Percentiles rank a stretch among this genome's conserved stretches.
These are phyloP conservation scores for Hydrangea macrophylla DNA, from an alignment of 148 eudicot species.

Conservation along the genomic window DNA sequence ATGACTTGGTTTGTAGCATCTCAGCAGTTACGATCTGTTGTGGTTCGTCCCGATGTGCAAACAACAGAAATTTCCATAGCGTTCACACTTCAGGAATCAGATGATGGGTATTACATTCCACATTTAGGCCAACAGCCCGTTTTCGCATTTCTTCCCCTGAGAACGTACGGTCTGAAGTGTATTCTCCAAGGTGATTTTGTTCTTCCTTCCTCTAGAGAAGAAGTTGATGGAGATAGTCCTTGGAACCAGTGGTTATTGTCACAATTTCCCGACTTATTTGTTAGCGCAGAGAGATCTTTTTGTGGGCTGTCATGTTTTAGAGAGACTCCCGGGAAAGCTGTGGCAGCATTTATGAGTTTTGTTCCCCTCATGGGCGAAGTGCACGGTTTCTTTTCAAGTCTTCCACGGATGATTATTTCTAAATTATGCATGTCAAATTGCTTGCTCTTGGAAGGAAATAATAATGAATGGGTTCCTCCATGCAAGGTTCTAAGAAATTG, in stretches of 20 bases:
- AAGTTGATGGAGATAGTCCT: conserved; percentile 91
- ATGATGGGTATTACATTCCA: conserved; percentile 57
- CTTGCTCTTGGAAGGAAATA: conserved; percentile 69
- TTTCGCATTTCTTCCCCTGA: conserved; percentile 92
- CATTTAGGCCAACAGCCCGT: conserved; percentile 82
- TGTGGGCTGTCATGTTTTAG: conserved; percentile 70
- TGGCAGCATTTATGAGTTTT: conserved; percentile 78
- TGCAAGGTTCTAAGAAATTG: conserved; percentile 83
- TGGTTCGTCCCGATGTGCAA: conserved; percentile 59
- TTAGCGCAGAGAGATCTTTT: conserved; percentile 65
- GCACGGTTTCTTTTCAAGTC: conserved; percentile 83
- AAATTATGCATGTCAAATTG: conserved; percentile 81
- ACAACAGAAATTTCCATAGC: conserved; percentile 90
- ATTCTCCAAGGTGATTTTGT: conserved; percentile 97
- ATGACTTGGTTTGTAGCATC: conserved; percentile 88
- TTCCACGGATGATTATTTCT: conserved; percentile 81
- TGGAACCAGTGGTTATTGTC: conserved; percentile 98
- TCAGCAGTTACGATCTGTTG: conserved; percentile 51
- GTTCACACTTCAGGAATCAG: conserved; percentile 69
- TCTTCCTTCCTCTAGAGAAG: conserved; percentile 98
- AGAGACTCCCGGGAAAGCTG: conserved; percentile 66
- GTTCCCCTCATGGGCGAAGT: conserved; percentile 93
- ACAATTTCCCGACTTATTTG: conserved; percentile 80
- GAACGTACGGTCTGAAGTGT: conserved; percentile 91
- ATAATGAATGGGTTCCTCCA: conserved; percentile 76